A percentile compares a stretch with the other conserved stretches of the same genome.
phyloP scores from a whole-genome alignment of 257 asterid genomes.

The Fraxinus pennsylvanica region DNA sequence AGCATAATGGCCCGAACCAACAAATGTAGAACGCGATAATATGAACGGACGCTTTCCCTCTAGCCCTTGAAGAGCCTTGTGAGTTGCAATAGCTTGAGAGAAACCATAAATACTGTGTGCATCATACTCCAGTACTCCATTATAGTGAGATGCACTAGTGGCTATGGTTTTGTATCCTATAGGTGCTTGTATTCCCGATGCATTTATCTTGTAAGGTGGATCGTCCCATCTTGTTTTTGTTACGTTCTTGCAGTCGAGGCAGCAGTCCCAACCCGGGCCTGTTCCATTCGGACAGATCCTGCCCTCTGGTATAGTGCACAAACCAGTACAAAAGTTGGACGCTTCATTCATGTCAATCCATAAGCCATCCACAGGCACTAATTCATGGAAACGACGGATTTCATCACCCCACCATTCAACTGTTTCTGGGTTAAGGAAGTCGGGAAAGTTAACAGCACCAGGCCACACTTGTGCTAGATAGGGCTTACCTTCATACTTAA shows the following conservation, averaged over 20 bases:
- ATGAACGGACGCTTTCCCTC: conserved; percentile 90
- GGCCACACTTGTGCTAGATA: conserved; percentile 95
- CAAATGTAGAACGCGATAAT: conserved; percentile 71
- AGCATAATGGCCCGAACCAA: conserved; percentile 80
- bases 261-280: conserved; percentile 89
- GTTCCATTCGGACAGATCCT: conserved; percentile 73
- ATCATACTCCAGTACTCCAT: conserved; percentile 84
- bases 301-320: conserved; percentile 74
- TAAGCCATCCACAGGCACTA: conserved; percentile 86
- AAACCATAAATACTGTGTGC: conserved; percentile 92
- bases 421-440: conserved; percentile 81
- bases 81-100: conserved; percentile 80
- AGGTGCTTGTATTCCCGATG: conserved; percentile 69
- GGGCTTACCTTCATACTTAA: conserved; percentile 74
- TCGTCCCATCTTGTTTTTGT: conserved; percentile 86
- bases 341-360: conserved; percentile 98
- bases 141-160: conserved; percentile 74
- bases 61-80: conserved; percentile 65
- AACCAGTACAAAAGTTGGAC: conserved; percentile 79
- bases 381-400: conserved; percentile 71
- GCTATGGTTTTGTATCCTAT: conserved; percentile 90
- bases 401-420: conserved; percentile 94
- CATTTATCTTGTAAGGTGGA: conserved; percentile 93
- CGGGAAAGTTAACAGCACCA: conserved; percentile 92
- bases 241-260: conserved; percentile 83